Percentiles rank a stretch among this genome's conserved stretches.
Evolutionary conservation across 495 filamentous ascomycete species (phyloP).

Genomic region (Coniosporium apollinis): DNA sequence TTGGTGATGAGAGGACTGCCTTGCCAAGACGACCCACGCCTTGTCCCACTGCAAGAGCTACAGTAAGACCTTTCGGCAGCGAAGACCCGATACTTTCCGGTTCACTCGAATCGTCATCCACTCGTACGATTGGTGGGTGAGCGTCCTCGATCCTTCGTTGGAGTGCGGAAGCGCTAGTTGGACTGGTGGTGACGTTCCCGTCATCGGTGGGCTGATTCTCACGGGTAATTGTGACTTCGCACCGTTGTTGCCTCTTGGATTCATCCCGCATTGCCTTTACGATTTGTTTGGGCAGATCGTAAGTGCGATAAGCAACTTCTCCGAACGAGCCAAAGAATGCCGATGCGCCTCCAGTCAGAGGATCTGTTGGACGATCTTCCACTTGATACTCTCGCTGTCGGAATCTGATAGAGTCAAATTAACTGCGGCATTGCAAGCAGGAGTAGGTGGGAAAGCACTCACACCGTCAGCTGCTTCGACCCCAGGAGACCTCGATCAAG

Average conservation of each 20-base stretch:
- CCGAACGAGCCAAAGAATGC: not conserved
- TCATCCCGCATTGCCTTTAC: not conserved
- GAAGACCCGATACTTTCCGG: no score
- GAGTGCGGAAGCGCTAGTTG: not conserved
- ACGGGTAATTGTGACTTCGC: not conserved
- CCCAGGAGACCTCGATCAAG: not conserved
- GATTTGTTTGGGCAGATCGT: not conserved
- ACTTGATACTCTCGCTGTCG: constrained; percentile 58
- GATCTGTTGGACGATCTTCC: constrained; percentile 53
- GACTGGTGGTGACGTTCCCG: not conserved
- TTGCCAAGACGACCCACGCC: not conserved
- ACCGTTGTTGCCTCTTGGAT: not conserved
- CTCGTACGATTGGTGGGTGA: not conserved
- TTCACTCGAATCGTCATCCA: not conserved
- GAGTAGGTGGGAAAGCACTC: not conserved
- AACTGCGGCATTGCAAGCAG: not conserved
- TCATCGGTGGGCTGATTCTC: not conserved
- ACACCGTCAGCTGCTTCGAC: not conserved
- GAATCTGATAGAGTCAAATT: constrained; percentile 24
- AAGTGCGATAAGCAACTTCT: not conserved
- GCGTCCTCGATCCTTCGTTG: not conserved
- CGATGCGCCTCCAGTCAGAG: constrained; percentile 41
- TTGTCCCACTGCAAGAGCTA: not conserved
- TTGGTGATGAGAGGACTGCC: not conserved
- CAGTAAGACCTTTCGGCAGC: not conserved